Evolutionary conservation across 257 asterid genomes (phyloP), one percentile per base, ranked within the genome.

Genomic region (Catharanthus roseus): DNA sequence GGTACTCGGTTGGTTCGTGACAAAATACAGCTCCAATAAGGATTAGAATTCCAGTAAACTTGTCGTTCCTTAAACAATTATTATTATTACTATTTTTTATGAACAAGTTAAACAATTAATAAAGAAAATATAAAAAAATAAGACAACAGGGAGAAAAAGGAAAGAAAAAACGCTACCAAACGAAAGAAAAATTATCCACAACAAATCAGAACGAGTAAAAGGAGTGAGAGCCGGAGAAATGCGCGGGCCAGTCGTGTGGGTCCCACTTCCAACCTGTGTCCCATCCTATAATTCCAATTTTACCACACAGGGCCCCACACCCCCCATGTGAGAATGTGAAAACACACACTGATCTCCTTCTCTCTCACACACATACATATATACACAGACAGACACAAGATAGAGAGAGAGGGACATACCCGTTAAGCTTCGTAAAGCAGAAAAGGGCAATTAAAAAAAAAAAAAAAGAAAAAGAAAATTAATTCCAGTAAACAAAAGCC

Each of bases 221-320:
- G 44, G 72, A 67, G 77, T 36, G 60, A 69, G 58, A 47, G 71
- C 26, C 53, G 74, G 68, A 7, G 66, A 45, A 65, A 70, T 41
- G 65, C 76, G 78, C 74, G 81, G 84, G 65, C 62, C 69, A 71
- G 63, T 10, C 72, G 74, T 50, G 85, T 73, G 81, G 84, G 84
- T 9, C 84, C 77, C 42, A 2, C 65, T 41, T 78, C 66, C 75
- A 72, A 50, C 45, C 66, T 72, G 41, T 53, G 68, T 65, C 16
- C 72, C 12, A 5, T 63, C 53, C 53, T 68, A 19, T 67, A 24
- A 80, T 63, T 75, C 75, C 53, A n/a, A 31, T 38, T 51, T 26
- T 54, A 51, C 69, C 23, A n/a, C n/a, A n/a, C n/a, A n/a, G n/a
- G n/a, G n/a, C n/a, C n/a, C n/a, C n/a, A n/a, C n/a, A n/a, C 67